Percentiles rank a stretch among this genome's conserved stretches.
phyloP scores from a whole-genome alignment of 2,329 filamentous ascomycete species.

The Colletotrichum tropicicola region DNA sequence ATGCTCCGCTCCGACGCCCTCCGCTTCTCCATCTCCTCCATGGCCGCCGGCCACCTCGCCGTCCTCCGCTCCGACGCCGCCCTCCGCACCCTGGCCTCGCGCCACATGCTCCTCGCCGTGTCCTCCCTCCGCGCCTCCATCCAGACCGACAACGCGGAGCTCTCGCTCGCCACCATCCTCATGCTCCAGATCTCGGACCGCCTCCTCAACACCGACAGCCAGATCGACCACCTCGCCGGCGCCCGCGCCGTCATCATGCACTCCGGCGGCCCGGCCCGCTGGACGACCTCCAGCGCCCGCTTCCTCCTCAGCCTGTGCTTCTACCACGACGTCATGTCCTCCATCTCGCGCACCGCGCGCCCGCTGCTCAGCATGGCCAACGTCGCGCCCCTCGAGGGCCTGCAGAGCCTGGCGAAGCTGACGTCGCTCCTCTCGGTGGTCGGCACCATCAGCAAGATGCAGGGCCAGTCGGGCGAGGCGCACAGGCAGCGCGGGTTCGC shows the following conservation, averaged over 20 bases:
- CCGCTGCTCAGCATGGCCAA: slow-evolving; percentile 36
- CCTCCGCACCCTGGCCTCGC: slow-evolving; percentile 34
- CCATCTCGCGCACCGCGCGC: slow-evolving; percentile 36
- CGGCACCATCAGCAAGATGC: slow-evolving; percentile 37
- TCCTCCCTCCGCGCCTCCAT: slow-evolving; percentile 5
- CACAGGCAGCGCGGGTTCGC: not conserved
- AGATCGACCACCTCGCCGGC: slow-evolving; percentile 40
- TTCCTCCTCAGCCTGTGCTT: slow-evolving; percentile 41
- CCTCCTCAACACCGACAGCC: slow-evolving; percentile 38
- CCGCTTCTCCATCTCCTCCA: slow-evolving; percentile 38
- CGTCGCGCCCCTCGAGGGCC: slow-evolving; percentile 33
- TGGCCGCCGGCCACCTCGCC: slow-evolving; percentile 41
- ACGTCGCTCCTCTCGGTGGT: slow-evolving; percentile 35
- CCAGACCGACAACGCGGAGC: slow-evolving; percentile 30
- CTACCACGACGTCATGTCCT: slow-evolving; percentile 42
- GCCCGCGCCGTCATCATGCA: slow-evolving; percentile 39
- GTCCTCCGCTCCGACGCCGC: slow-evolving; percentile 35
- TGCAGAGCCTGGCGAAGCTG: slow-evolving; percentile 33
- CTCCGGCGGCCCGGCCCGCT: slow-evolving; percentile 23
- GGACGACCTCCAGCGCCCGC: slow-evolving; percentile 34
- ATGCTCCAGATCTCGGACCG: slow-evolving; percentile 42
- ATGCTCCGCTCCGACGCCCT: slow-evolving; percentile 37
- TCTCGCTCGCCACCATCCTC: slow-evolving; percentile 40
- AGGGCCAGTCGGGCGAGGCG: slow-evolving; percentile 23
- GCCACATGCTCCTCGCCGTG: slow-evolving; percentile 35